Conservation (phyloP, 169 alveolate genomes). For the Cytauxzoon felis region DNA sequence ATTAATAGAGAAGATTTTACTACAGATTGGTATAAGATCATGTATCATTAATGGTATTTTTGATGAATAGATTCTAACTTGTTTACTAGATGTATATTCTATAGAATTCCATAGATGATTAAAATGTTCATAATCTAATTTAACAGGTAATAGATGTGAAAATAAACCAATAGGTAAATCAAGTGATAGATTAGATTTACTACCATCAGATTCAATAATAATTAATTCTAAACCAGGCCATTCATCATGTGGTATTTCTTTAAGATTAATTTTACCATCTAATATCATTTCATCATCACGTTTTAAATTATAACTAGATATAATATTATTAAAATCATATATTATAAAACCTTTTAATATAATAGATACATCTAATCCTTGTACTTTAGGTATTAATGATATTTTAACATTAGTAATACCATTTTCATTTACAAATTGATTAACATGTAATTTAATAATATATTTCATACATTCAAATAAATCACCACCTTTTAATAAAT, state of each 20-base stretch:
- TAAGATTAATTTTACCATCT: constrained; percentile 1
- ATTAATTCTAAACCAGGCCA: constrained; percentile 18
- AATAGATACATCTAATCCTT: neutral
- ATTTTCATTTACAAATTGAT: neutral
- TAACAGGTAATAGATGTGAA: constrained; percentile 14
- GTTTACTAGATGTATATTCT: neutral
- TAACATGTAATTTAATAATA: neutral
- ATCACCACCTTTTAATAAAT: constrained; percentile 2
- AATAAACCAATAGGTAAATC: constrained; percentile 41
- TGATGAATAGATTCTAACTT: neutral
- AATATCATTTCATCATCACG: neutral
- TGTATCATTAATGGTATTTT: neutral
- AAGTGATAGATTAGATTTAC: constrained; percentile 4
- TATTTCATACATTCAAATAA: constrained; percentile 24
- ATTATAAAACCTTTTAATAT: neutral
- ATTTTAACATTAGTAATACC: neutral
- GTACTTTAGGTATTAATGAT: neutral
- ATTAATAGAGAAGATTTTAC: neutral
- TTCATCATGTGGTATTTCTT: neutral
- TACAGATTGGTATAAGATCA: neutral
- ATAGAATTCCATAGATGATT: constrained; percentile 1
- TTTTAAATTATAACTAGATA: neutral
- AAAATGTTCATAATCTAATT: neutral
- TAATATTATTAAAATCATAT: no score
- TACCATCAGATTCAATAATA: constrained; percentile 44